Evolutionary conservation across 2,329 filamentous ascomycete genomes (phyloP).

Genomic region (Penicillium hesseltinei): DNA sequence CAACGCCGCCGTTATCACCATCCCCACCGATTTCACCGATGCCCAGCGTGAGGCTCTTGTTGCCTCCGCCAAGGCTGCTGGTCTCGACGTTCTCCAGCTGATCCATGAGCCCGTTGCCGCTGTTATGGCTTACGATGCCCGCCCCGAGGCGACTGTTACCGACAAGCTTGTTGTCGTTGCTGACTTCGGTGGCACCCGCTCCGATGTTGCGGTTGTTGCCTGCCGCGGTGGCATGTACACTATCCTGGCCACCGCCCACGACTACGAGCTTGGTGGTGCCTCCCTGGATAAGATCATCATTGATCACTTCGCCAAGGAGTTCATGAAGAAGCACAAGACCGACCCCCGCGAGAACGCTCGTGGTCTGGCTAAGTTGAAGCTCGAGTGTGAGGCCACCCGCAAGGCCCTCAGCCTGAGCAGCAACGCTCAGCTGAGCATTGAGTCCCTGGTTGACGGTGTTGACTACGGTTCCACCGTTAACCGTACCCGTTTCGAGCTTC

Average conservation of each 20-base stretch:
- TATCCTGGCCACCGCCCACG: conserved; percentile 86
- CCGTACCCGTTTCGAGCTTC: conserved; percentile 85
- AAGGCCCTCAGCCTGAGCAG: conserved; percentile 84
- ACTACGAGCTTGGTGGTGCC: conserved; percentile 87
- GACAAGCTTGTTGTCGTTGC: conserved; percentile 93
- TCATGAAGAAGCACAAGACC: conserved; percentile 91
- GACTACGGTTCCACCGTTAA: conserved; percentile 94
- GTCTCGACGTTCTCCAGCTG: conserved; percentile 85
- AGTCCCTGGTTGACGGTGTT: conserved; percentile 82
- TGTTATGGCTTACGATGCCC: conserved; percentile 85
- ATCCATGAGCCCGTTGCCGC: conserved; percentile 89
- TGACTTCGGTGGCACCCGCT: conserved; percentile 88
- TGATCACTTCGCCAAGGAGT: conserved; percentile 98
- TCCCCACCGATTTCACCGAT: conserved; percentile 90
- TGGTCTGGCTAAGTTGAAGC: conserved; percentile 85
- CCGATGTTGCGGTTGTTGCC: conserved; percentile 85
- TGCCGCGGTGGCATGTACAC: conserved; percentile 96
- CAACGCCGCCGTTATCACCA: conserved; percentile 89
- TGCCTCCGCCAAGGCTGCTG: conserved; percentile 74
- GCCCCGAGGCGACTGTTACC: conserved; percentile 67
- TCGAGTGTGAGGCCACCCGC: conserved; percentile 88
- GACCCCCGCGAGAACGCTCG: conserved; percentile 81
- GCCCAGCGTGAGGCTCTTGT: conserved; percentile 79
- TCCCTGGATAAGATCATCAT: conserved; percentile 87
- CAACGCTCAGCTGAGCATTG: conserved; percentile 88